Percentiles rank a stretch among this genome's conserved stretches.
These are phyloP conservation scores for Crepidotus variabilis DNA, from an alignment of 768 basidiomycete species.

Conservation along the genomic window DNA sequence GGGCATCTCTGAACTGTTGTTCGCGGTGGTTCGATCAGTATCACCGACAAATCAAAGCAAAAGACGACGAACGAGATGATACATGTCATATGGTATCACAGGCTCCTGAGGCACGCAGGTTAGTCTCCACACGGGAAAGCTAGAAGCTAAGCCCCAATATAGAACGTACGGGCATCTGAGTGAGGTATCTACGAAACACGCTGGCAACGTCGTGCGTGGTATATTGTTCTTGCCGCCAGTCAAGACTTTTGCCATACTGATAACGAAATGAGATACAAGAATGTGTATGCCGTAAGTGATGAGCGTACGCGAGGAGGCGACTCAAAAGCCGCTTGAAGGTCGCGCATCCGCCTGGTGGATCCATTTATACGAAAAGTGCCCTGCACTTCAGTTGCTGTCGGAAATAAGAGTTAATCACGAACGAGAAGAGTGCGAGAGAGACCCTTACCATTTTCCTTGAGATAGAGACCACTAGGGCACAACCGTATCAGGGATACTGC, in stretches of 20 bases:
- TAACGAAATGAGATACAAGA: conserved; percentile 2
- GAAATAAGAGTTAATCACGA: neutral
- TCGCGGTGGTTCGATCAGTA: conserved; percentile 1
- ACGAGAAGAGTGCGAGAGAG: neutral
- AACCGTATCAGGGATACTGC: conserved; percentile 8
- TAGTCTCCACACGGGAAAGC: conserved; percentile 7
- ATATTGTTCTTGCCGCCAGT: conserved; percentile 84
- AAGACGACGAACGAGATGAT: conserved; percentile 66
- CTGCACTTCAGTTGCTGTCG: conserved; percentile 79
- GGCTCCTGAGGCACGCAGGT: conserved; percentile 61
- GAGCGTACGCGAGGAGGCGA: conserved; percentile 70
- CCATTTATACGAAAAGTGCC: conserved; percentile 96
- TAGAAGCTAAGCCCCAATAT: neutral
- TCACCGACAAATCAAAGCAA: conserved; percentile 7
- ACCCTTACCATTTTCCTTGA: conserved; percentile 87
- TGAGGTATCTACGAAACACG: conserved; percentile 93
- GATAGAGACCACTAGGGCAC: conserved; percentile 71
- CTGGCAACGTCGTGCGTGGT: conserved; percentile 98
- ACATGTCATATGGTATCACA: conserved; percentile 89
- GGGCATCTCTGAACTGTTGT: conserved; percentile 70
- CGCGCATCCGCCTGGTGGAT: conserved; percentile 93
- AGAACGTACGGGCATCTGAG: conserved; percentile 87
- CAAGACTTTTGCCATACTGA: conserved; percentile 90
- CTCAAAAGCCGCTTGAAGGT: conserved; percentile 90
- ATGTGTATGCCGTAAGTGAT: neutral